Evolutionary conservation across 2,329 filamentous ascomycete species (phyloP), one percentile per base, ranked within the genome.

Genomic region (Hymenoscyphus repandus): DNA sequence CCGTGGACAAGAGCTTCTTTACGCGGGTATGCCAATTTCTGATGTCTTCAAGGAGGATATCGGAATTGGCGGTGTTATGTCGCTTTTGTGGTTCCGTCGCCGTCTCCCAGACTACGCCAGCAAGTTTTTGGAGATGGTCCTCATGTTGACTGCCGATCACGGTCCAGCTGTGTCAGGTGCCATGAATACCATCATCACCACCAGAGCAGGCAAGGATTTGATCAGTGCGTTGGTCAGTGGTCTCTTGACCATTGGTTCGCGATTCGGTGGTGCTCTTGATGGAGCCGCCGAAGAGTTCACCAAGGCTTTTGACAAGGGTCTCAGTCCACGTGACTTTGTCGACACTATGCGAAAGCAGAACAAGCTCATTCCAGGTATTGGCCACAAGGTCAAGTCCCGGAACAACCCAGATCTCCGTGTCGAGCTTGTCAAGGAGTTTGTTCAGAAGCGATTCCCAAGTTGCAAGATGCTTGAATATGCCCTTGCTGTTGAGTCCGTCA

Each of bases 151-250:
- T 69, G 93, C 93, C 65, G 93, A 99, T 70, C 93, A 99, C 84
- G 93, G 93, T 74, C 93, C 93, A 49, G 93, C 93, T 65, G 93
- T 99, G 64, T 99, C 93, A 64, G 93, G 93, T 82, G 93, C 93
- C 72, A 99, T 99, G 93, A 99, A 99, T 86, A 99, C 93, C 71
- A 99, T 99, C 72, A 97, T 99, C 72, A 99, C 93, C 58, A 99
- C 93, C 54, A 89, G 93, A 88, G 93, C 93, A 58, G 93, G 93
- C 72, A 99, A 99, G 82, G 93, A 99, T 70, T 78, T 99, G 63
- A 97, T 99, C 78, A 91, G 85, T 66, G 88, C 93, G 43, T 82
- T 99, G 58, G 93, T 99, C 51, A 88, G 88, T 65, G 93, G 93
- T 90, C 88, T 99, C 49, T 78, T 99, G 69, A 99, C 93, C 65